Percentiles rank a stretch among this genome's conserved stretches.
These are phyloP conservation scores for Trametes elegans DNA, from an alignment of 768 basidiomycete genomes.

Conservation along the genomic window DNA sequence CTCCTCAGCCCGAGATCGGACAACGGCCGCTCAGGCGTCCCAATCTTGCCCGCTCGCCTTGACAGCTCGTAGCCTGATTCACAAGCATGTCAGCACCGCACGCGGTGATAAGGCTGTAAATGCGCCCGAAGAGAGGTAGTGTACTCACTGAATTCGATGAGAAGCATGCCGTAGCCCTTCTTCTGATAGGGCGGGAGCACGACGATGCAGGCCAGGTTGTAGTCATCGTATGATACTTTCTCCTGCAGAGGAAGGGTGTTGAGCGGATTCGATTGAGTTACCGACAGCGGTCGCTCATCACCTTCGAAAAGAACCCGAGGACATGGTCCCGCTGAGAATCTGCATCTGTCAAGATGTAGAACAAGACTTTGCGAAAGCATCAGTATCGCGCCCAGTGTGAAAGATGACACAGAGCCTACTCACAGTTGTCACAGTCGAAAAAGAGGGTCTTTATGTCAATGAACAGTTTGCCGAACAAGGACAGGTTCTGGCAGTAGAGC, in stretches of 20 bases:
- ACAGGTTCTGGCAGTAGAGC: constrained; percentile 96
- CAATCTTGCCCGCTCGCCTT: constrained; percentile 70
- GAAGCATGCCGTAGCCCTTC: constrained; percentile 87
- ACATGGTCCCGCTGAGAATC: constrained; percentile 78
- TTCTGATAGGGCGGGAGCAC: constrained; percentile 91
- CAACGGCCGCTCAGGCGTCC: constrained; percentile 92
- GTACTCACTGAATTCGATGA: constrained; percentile 94
- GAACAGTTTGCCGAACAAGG: constrained; percentile 96
- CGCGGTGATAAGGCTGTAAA: too few relatives aligned
- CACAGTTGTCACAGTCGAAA: constrained; percentile 87
- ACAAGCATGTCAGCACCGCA: background rate
- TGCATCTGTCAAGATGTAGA: constrained; percentile 90
- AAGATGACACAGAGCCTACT: constrained; percentile 26
- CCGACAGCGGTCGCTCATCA: constrained; percentile 16
- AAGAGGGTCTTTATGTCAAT: constrained; percentile 97
- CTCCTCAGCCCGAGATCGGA: constrained; percentile 90
- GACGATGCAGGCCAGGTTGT: constrained; percentile 96
- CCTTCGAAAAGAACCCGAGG: constrained; percentile 75
- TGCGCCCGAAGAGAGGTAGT: background rate
- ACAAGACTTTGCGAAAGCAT: constrained; percentile 59
- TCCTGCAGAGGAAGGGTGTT: constrained; percentile 49
- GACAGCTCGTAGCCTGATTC: constrained; percentile 88
- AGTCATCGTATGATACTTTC: constrained; percentile 93
- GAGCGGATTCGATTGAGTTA: background rate
- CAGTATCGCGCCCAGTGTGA: background rate